Conservation (phyloP, 345 rosid genomes). For the Brassica juncea region DNA sequence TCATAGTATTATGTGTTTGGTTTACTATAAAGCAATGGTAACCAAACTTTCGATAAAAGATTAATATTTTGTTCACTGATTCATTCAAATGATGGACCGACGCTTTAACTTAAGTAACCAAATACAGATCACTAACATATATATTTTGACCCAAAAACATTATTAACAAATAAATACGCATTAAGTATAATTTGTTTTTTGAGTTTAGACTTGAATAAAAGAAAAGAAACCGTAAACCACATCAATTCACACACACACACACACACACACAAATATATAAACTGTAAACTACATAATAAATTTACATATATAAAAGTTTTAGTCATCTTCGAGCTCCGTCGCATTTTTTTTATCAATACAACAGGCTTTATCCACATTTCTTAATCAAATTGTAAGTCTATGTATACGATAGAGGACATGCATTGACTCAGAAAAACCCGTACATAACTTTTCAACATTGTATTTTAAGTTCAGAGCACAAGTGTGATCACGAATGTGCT, state of each 20-base stretch:
- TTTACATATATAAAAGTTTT: neutral
- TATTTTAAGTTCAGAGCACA: no score
- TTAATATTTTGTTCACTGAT: neutral
- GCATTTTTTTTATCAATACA: neutral
- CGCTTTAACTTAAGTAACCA: neutral
- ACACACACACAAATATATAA: no score
- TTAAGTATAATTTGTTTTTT: no score
- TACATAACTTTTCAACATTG: no score
- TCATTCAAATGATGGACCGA: neutral
- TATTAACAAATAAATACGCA: neutral
- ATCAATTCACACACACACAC: no score
- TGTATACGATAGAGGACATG: no score
- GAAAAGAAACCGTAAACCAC: neutral
- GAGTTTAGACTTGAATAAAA: neutral
- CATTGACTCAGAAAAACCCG: no score
- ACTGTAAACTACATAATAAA: no score
- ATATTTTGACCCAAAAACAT: neutral
- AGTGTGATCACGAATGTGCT: no score
- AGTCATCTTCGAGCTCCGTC: neutral
- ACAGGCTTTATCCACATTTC: no score
- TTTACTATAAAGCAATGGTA: constrained; percentile 23
- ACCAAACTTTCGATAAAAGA: constrained; percentile 1
- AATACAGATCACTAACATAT: neutral
- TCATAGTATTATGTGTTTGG: constrained; percentile 32
- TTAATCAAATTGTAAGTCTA: no score